Conservation (phyloP, 176 grass and related monocot species). For the Aegilops bicornis region DNA sequence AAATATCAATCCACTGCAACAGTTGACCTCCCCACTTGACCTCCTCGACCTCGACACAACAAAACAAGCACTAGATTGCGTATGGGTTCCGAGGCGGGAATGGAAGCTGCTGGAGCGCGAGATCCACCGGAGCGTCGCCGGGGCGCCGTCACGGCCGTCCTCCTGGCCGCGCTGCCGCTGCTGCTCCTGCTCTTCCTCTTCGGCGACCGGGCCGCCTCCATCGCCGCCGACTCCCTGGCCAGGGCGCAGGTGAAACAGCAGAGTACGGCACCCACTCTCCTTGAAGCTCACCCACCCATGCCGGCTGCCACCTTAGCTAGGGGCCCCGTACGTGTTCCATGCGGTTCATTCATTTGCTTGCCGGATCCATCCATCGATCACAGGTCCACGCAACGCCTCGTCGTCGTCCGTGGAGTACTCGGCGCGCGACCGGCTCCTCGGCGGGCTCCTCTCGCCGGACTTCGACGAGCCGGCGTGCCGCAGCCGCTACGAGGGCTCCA, state of each 20-base stretch:
- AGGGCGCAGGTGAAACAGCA: not conserved
- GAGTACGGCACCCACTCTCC: not conserved
- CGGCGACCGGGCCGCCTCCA: constrained; percentile 21
- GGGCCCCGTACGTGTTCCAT: not conserved
- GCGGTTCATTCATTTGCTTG: not conserved
- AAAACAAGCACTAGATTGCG: not conserved
- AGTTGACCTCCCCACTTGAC: constrained; percentile 27
- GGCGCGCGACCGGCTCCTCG: too few relatives aligned
- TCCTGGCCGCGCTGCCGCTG: constrained; percentile 23
- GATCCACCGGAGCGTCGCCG: not conserved
- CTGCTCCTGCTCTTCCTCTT: constrained; percentile 30
- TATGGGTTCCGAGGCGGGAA: not conserved
- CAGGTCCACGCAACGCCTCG: constrained; percentile 16
- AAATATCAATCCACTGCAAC: not conserved
- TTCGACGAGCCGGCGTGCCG: constrained; percentile 57
- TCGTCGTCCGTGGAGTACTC: too few relatives aligned
- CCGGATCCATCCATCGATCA: not conserved
- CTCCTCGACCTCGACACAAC: not conserved
- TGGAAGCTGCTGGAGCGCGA: not conserved
- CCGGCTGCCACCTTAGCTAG: not conserved
- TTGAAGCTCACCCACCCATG: not conserved
- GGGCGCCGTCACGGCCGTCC: not conserved
- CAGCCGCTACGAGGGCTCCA: constrained; percentile 50
- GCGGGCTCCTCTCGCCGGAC: constrained; percentile 53
- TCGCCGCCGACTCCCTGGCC: constrained; percentile 1